phyloP scores from a whole-genome alignment of 441 rosid genomes.

The Pelargonium myrrhifolium region DNA sequence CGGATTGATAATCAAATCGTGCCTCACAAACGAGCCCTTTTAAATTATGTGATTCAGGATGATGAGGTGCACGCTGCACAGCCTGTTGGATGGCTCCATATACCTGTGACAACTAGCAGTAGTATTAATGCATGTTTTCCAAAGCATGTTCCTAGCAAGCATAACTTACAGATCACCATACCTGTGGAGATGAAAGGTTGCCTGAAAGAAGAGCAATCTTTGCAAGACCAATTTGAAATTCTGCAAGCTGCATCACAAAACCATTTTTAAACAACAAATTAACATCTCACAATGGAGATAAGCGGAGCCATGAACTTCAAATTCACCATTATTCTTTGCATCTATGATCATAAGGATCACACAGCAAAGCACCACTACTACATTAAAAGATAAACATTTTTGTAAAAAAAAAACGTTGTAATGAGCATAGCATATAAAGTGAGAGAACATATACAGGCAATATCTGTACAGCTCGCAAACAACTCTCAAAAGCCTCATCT shows the following conservation, averaged over 20 bases:
- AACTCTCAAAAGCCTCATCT: slow-evolving; percentile 88
- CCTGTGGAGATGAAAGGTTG: slow-evolving; percentile 77
- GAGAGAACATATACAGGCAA: slow-evolving; percentile 54
- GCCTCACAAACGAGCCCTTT: slow-evolving; percentile 83
- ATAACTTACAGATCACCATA: slow-evolving; percentile 24
- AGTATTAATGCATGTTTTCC: slow-evolving; percentile 10
- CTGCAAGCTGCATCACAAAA: slow-evolving; percentile 61
- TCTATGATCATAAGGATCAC: slow-evolving; percentile 4
- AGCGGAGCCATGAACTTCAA: slow-evolving; percentile 5
- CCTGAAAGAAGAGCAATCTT: slow-evolving; percentile 70
- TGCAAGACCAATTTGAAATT: slow-evolving; percentile 86
- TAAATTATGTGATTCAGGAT: slow-evolving; percentile 78
- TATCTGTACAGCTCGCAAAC: slow-evolving; percentile 80
- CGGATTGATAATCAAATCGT: slow-evolving; percentile 51
- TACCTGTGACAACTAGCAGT: slow-evolving; percentile 47
- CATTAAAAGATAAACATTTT: slow-evolving; percentile 10
- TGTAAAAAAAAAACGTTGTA: slow-evolving; percentile 6
- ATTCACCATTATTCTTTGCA: slow-evolving; percentile 4
- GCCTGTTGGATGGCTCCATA: slow-evolving; percentile 84
- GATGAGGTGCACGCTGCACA: slow-evolving; percentile 69
- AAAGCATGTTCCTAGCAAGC: not conserved
- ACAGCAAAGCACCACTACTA: slow-evolving; percentile 6
- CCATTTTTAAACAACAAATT: not conserved
- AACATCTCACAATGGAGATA: slow-evolving; percentile 13
- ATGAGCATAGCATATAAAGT: not conserved